phyloP scores from a whole-genome alignment of 2,329 filamentous ascomycete genomes.

The Nothomitra cinnamomea region DNA sequence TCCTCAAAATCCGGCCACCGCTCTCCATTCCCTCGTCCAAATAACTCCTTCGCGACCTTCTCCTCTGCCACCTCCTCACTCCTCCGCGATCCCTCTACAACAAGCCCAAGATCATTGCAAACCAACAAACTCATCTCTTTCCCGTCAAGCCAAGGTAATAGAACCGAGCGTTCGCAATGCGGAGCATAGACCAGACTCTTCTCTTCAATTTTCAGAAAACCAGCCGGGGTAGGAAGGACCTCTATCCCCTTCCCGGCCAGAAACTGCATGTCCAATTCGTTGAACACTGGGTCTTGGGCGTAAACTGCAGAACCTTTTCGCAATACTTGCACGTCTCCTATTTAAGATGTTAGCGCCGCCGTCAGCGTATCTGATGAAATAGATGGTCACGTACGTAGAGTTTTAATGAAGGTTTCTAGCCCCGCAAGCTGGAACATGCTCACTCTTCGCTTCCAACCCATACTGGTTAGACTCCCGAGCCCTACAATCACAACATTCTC shows the following conservation, averaged over 20 bases:
- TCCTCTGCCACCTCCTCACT: not conserved
- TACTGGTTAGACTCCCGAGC: constrained; percentile 16
- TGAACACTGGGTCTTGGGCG: constrained; percentile 37
- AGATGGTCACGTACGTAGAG: constrained; percentile 22
- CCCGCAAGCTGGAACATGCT: constrained; percentile 37
- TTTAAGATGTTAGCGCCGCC: not conserved
- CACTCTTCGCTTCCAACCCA: constrained; percentile 20
- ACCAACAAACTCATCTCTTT: constrained; percentile 37
- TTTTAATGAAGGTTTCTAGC: constrained; percentile 31
- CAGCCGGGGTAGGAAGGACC: constrained; percentile 30
- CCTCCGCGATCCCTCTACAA: not conserved
- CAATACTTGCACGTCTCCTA: not conserved
- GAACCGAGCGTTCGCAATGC: constrained; percentile 32
- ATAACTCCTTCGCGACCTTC: not conserved
- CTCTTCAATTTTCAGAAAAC: constrained; percentile 31
- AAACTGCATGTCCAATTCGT: constrained; percentile 23
- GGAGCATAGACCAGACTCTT: constrained; percentile 42
- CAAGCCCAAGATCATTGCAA: constrained; percentile 32
- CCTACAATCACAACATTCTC: constrained; percentile 10
- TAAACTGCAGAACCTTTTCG: constrained; percentile 20
- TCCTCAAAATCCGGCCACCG: not conserved
- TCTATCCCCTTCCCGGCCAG: no score
- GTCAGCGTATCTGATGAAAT: not conserved
- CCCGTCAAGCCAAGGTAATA: constrained; percentile 32
- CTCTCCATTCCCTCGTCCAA: not conserved